Evolutionary conservation across 768 basidiomycete species (phyloP).

Genomic region (Sporobolomyces roseus): DNA sequence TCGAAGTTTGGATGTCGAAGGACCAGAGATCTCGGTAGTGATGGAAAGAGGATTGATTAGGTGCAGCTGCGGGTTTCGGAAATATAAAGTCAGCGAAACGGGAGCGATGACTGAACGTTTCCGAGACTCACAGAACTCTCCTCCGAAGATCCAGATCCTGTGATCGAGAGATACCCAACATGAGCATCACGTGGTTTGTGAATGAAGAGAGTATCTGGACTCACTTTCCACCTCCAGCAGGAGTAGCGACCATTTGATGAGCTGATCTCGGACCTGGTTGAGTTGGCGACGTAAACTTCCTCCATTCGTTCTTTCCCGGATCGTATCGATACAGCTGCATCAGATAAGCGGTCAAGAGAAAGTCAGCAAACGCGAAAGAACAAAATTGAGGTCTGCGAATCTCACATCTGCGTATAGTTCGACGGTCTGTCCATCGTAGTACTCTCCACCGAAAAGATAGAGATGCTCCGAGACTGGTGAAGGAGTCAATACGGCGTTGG

Average conservation of each 20-base stretch:
- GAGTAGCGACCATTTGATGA: slow-evolving; percentile 70
- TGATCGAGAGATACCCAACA: no score
- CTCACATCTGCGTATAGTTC: slow-evolving; percentile 51
- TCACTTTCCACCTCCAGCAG: slow-evolving; percentile 71
- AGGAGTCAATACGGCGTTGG: slow-evolving; percentile 74
- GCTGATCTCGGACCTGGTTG: slow-evolving; percentile 85
- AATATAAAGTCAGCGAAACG: background rate
- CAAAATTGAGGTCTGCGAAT: background rate
- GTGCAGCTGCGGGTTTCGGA: slow-evolving; percentile 32
- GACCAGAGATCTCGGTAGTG: slow-evolving; percentile 82
- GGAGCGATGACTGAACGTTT: background rate
- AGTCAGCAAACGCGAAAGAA: background rate
- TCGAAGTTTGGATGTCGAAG: slow-evolving; percentile 71
- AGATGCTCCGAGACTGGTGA: slow-evolving; percentile 70
- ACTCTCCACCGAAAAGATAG: slow-evolving; percentile 66
- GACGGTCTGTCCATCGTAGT: slow-evolving; percentile 76
- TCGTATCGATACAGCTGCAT: slow-evolving; percentile 83
- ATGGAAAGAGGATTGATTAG: slow-evolving; percentile 54
- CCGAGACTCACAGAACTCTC: slow-evolving; percentile 58
- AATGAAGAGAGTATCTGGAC: slow-evolving; percentile 61
- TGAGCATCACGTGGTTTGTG: slow-evolving; percentile 64
- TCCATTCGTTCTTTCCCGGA: slow-evolving; percentile 89
- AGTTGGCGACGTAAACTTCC: slow-evolving; percentile 73
- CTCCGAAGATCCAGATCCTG: slow-evolving; percentile 54
- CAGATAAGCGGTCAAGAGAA: no score